Evolutionary conservation across 495 filamentous ascomycete genomes (phyloP).

Genomic region (Daldinia grandis): DNA sequence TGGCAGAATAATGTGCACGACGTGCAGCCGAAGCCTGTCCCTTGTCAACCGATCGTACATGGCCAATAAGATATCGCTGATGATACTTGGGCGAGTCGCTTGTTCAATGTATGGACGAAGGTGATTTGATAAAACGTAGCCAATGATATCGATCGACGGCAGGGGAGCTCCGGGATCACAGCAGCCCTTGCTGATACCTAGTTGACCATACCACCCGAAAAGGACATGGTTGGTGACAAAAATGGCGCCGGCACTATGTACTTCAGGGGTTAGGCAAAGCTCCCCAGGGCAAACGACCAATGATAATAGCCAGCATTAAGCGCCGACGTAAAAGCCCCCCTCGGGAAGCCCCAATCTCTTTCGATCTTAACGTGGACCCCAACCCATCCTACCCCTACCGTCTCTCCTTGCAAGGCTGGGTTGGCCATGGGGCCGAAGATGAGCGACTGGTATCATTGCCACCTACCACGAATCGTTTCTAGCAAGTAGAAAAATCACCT

Average conservation of each 20-base stretch:
- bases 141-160: constrained; percentile 35
- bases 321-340: constrained; percentile 31
- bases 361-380: constrained; percentile 13
- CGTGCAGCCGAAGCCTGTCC: constrained; percentile 36
- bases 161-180: constrained; percentile 16
- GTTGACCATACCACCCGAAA: constrained; percentile 6
- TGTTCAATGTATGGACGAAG: constrained; percentile 24
- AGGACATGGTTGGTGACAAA: constrained; percentile 27
- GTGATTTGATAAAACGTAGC: constrained; percentile 33
- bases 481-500: background rate
- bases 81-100: constrained; percentile 40
- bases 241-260: constrained; percentile 28
- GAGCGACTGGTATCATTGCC: constrained; percentile 1
- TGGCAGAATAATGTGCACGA: constrained; percentile 44
- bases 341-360: constrained; percentile 10
- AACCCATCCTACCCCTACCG: background rate
- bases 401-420: background rate
- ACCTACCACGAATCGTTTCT: background rate
- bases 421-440: constrained; percentile 1
- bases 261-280: constrained; percentile 29
- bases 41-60: constrained; percentile 28
- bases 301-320: constrained; percentile 25
- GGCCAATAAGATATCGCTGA: constrained; percentile 38
- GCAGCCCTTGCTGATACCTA: constrained; percentile 20
- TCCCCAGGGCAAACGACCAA: constrained; percentile 22